Evolutionary conservation across 2,329 filamentous ascomycete genomes (phyloP), one percentile per base, ranked within the genome.

Genomic region (Curvularia verruculosa): DNA sequence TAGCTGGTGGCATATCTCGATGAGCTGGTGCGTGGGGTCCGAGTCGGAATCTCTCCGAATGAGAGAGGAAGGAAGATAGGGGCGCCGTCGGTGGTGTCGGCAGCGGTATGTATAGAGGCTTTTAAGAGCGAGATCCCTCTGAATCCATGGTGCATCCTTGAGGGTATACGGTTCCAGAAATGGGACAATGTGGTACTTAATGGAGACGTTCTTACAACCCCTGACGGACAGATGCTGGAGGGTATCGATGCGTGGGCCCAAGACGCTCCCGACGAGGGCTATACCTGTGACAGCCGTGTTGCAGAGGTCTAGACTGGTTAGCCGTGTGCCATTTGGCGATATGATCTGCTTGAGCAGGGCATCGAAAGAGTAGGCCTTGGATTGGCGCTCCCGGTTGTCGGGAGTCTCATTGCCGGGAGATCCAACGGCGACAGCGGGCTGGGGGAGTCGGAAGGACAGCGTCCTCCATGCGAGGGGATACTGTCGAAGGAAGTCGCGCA

Each of bases 141-240:
- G 76, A 54, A 72, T 73, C 75, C 80, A 79, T 3, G 75, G 70
- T 53, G 69, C 70, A 75, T 79, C 68, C 18, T 69, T 66, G n/a
- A 73, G 79, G 4, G 75, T 73, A 77, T 77, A 76, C 3, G 78
- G 71, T 58, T 76, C 77, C 40, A 79, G 78, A 63, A 85, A 86
- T 2, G 85, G 85, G 51, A 86, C 83, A 58, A 87, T 84, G 66
- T 87, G 84, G 67, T 87, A 87, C 68, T 87, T 87, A 62, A 87
- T 80, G 12, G 84, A 86, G 36, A 87, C 85, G 69, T 87, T 86
- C 73, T 87, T 86, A 77, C 85, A 87, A 19, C 85, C 85, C 21
- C 85, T 82, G 46, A 87, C 83, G 1, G 84, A 86, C 43, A 87
- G 77, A 66, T 87, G 84, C 66, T 84, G 80, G 44, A 87, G 75